Evolutionary conservation across 768 basidiomycete genomes (phyloP), one percentile per base, ranked within the genome.

Genomic region (Hericium erinaceus): DNA sequence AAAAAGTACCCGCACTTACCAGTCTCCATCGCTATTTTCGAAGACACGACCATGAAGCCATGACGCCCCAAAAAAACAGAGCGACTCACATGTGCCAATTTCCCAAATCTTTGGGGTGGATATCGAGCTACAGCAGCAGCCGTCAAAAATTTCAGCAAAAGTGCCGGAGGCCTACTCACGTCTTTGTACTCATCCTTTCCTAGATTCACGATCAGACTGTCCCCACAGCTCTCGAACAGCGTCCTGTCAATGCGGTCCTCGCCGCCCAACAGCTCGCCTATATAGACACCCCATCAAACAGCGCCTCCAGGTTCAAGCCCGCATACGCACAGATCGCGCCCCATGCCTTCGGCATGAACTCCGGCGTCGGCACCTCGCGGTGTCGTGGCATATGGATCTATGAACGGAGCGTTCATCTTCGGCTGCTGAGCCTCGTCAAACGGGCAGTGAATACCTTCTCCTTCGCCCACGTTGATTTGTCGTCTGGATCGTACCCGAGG

Each of bases 131-230:
- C 16, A 22, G 12, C 10, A 4, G 2, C 2, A 4, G 4, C 56
- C 33, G 44, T 22, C 13, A n/a, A 11, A 9, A n/a, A n/a, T 0
- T 3, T n/a, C 44, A 40, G 2, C 1, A 37, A 26, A 11, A 40
- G 39, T 2, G 4, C 46, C 26, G 16, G 3, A n/a, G 20, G 8
- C 41, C 4, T 4, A n/a, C 65, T 54, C 28, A 68, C 64, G n/a
- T 64, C 52, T 4, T 41, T 55, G 62, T 64, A 68, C 46, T 71
- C 67, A 18, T 65, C 64, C 2, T 57, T 64, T 15, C 73, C 73
- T 3, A 75, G 61, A 58, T 75, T 75, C 20, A 71, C 68, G 50
- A 75, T 75, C 55, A 74, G 64, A 52, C 66, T 69, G 56, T 72
- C 69, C 37, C 67, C 67, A 51, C 68, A 67, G 38, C 61, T 66